Evolutionary conservation across 2,329 filamentous ascomycete genomes (phyloP).

Genomic region (Hypoxylon sp.): DNA sequence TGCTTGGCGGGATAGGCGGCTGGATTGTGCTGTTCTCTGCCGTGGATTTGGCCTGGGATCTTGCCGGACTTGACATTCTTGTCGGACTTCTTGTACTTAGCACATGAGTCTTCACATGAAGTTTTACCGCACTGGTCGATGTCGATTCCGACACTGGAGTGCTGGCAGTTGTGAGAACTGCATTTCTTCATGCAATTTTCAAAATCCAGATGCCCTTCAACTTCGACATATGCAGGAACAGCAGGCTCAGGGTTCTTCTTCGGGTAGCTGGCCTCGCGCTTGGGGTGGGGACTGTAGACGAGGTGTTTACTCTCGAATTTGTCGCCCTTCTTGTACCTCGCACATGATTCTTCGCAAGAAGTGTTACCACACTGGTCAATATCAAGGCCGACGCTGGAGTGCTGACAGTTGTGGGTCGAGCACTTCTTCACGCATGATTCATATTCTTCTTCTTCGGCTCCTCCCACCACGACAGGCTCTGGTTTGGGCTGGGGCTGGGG

Average conservation of each 20-base stretch:
- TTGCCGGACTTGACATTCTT: background rate
- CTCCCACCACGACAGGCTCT: background rate
- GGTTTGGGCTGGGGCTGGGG: conserved; percentile 2
- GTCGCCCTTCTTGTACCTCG: background rate
- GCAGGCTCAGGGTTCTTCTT: conserved; percentile 17
- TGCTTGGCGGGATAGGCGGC: background rate
- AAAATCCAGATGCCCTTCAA: background rate
- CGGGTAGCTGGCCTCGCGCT: background rate
- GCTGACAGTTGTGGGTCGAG: conserved; percentile 34
- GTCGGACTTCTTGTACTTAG: background rate
- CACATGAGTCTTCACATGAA: conserved; percentile 24
- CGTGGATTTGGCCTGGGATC: background rate
- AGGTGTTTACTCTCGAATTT: background rate
- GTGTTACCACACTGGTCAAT: conserved; percentile 32
- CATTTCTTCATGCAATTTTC: conserved; percentile 36
- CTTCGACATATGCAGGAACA: background rate
- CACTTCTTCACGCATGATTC: conserved; percentile 30
- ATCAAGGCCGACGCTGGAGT: conserved; percentile 20
- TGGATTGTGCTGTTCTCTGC: background rate
- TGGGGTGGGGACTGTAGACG: background rate
- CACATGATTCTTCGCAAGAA: conserved; percentile 30
- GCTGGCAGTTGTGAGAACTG: conserved; percentile 32
- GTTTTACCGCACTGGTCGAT: conserved; percentile 34
- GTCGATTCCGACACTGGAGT: conserved; percentile 23
- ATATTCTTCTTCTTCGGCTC: conserved; percentile 8